Base-by-base conservation (phyloP, 1,284 basidiomycete species). In the Heterobasidion annosum region DNA sequence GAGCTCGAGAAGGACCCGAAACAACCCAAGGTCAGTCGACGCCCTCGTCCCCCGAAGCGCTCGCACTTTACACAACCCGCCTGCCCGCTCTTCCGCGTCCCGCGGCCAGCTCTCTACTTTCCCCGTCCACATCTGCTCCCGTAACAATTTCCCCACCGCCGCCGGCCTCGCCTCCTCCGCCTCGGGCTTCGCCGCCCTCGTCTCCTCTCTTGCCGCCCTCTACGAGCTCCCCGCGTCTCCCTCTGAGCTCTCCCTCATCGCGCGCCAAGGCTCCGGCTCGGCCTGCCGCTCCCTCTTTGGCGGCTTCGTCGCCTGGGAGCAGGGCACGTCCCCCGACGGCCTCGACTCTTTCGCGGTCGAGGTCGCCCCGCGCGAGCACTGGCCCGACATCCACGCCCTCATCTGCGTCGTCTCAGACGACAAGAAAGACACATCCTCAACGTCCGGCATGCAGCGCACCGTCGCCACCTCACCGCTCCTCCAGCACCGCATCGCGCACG, bases 61-160 rank as follows among this genome's bases (percentile, higher is more conserved):
- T 40, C 35, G n/a, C 19, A 37, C 54, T 43, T 19, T 37, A 40
- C 25, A 25, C 25, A 25, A 25, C 25, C 25, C 25, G 25, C 25
- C 25, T 3, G 25, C 25, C 3, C 25, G 25, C 51, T 2, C 45
- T 32, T 32, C 13, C 12, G 35, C 15, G 46, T 48, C 48, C 48
- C 51, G 48, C 34, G 33, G 32, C 9, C 58, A 93, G 87, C 72
- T 96, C 52, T 88, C 93, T 0, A 67, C 76, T 15, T 88, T 76
- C 69, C 73, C 78, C 34, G 81, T 97, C 2, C 91, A 92, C 72
- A 94, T 99, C 60, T 84, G 84, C 57, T 98, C 95, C 9, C 88
- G 86, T 74, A 99, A 99, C 82, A 99, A 99, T 77, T 99, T 99
- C 78, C 96, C 96, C 25, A 99, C 96, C 5, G 97, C 97, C 8